These are phyloP conservation scores for Botrytis fragariae DNA, from an alignment of 2,329 filamentous ascomycete species.

Conservation along the genomic window DNA sequence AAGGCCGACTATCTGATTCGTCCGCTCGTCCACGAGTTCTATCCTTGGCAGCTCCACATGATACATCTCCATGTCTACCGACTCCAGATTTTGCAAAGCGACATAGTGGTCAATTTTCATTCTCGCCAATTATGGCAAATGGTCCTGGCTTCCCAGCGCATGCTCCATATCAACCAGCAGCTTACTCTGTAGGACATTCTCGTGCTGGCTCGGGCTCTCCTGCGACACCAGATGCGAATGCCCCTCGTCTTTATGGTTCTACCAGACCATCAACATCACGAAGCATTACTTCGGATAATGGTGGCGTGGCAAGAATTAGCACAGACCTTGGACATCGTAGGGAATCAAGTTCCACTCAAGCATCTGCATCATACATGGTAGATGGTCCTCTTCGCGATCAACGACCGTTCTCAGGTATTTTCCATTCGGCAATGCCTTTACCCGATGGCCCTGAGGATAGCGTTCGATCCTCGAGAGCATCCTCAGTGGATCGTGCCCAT, in stretches of 20 bases:
- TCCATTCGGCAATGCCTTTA: conserved; percentile 83
- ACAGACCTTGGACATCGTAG: conserved; percentile 50
- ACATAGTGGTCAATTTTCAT: conserved; percentile 63
- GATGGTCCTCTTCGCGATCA: conserved; percentile 33
- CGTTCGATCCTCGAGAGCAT: conserved; percentile 55
- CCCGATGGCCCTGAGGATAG: conserved; percentile 61
- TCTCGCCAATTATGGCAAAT: conserved; percentile 51
- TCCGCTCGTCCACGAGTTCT: conserved; percentile 52
- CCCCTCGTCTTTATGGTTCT: conserved; percentile 20
- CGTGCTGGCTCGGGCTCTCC: conserved; percentile 58
- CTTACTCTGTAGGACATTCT: conserved; percentile 48
- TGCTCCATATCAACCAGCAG: conserved; percentile 54
- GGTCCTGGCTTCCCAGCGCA: conserved; percentile 49
- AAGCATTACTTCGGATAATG: conserved; percentile 53
- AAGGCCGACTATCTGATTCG: conserved; percentile 35
- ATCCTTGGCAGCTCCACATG: conserved; percentile 55
- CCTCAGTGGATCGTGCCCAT: conserved; percentile 54
- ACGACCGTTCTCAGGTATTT: conserved; percentile 68
- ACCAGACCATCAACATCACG: conserved; percentile 58
- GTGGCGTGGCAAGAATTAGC: conserved; percentile 48
- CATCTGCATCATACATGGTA: conserved; percentile 46
- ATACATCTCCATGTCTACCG: conserved; percentile 60
- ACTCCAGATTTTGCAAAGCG: conserved; percentile 65
- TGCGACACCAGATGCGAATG: conserved; percentile 54
- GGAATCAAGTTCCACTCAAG: conserved; percentile 56